A percentile compares a stretch with the other conserved stretches of the same genome.
Conservation (phyloP, 257 asterid genomes). For the Solanum corneliomulleri region DNA sequence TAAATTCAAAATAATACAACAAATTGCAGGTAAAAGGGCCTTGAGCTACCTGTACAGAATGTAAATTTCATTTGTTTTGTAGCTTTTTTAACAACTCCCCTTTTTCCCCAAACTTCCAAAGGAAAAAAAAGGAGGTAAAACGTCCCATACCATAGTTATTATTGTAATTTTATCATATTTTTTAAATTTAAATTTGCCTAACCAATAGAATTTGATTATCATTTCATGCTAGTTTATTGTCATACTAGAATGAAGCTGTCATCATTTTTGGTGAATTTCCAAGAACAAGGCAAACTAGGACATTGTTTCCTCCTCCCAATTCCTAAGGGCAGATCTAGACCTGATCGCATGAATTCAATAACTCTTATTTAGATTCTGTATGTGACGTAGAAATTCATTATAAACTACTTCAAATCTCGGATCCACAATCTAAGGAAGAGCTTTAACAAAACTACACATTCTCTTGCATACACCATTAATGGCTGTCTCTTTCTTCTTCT, state of each 20-base stretch:
- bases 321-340: neutral
- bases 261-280: conserved; percentile 1
- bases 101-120: neutral
- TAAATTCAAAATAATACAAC: neutral
- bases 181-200: neutral
- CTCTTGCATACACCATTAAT: neutral
- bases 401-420: neutral
- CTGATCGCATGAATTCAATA: neutral
- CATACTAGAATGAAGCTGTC: neutral
- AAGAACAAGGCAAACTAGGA: neutral
- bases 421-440: neutral
- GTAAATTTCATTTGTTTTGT: neutral
- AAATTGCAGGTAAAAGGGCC: neutral
- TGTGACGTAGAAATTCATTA: neutral
- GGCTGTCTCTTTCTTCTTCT: conserved; percentile 2
- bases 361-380: neutral
- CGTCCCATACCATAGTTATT: neutral
- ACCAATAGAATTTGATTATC: neutral
- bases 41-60: neutral
- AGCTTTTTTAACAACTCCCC: neutral
- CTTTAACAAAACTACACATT: neutral
- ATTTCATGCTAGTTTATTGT: neutral
- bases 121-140: neutral
- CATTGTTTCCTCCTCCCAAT: neutral
- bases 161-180: neutral